A percentile compares a stretch with the other conserved stretches of the same genome.
Evolutionary conservation across 2,329 filamentous ascomycete species (phyloP).

Genomic region (Dothistroma pini): DNA sequence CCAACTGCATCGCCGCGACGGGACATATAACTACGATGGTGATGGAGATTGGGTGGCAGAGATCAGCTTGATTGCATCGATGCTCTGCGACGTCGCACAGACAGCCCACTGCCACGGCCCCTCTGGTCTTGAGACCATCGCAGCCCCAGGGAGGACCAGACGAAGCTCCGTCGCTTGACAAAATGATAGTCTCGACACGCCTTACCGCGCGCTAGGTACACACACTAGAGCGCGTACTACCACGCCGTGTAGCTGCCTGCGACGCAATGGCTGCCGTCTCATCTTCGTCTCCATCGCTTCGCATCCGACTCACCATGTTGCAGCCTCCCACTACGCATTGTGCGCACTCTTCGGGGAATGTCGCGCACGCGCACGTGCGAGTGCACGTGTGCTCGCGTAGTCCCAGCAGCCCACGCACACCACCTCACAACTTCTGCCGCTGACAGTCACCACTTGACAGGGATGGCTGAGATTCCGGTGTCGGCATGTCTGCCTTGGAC

Average conservation of each 20-base stretch:
- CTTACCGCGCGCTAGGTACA: constrained; percentile 11
- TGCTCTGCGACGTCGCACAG: constrained; percentile 9
- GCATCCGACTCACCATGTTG: not conserved
- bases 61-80: constrained; percentile 13
- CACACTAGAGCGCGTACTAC: not conserved
- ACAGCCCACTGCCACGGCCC: constrained; percentile 2
- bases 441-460: not conserved
- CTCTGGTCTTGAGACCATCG: constrained; percentile 7
- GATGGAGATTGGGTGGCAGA: constrained; percentile 6
- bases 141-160: constrained; percentile 1
- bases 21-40: not conserved
- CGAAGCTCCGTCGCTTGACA: constrained; percentile 8
- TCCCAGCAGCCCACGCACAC: not conserved
- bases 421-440: constrained; percentile 1
- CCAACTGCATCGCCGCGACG: not conserved
- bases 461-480: not conserved
- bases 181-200: constrained; percentile 9
- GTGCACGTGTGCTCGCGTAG: not conserved
- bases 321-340: not conserved
- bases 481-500: not conserved
- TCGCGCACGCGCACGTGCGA: not conserved
- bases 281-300: not conserved
- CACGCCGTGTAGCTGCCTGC: not conserved
- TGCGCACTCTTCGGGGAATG: not conserved
- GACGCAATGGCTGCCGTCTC: not conserved